Base-by-base conservation (phyloP, 331 rosid species). In the Pyracantha coccinea region DNA sequence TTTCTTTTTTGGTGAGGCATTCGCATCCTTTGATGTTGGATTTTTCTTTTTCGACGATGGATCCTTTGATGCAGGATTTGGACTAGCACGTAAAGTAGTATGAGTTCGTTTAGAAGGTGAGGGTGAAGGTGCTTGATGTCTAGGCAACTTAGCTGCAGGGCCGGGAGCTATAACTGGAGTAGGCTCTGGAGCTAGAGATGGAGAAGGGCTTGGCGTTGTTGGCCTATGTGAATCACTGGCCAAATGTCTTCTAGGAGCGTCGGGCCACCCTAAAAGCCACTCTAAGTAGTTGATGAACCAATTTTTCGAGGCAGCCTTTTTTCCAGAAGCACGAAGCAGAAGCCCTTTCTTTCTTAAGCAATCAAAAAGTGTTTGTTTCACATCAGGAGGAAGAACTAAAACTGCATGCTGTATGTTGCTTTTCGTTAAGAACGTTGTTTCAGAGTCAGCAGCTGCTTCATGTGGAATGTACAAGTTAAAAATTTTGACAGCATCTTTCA, bases 161-260 rank as follows among this genome's bases (percentile, higher is more conserved):
- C 7, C 23, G 8, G 62, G 63, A 78, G 66, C 66, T 55, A 73
- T 58, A 62, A 83, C 47, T 19, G 80, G 35, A 50, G 79, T 24
- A 66, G 63, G 45, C 16, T 27, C 77, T 24, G 70, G 63, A 24
- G 81, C 58, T n/a, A 69, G 65, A 54, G 50, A 60, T 7, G 69
- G 74, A 57, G 71, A 71, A 69, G 62, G 15, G 29, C 33, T 68
- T 17, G 58, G 10, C 20, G 7, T 7, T 52, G 58, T n/a, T 35
- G 52, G 6, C 59, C 33, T 9, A 1, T 28, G 50, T 17, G 83
- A 73, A 17, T 75, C 71, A 20, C 82, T 66, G 38, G 73, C 80
- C 81, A 91, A 76, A 71, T 75, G 44, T 88, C 92, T 87, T 68
- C 79, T 68, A 57, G 68, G 83, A 71, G 75, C 58, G 61, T 69